Percentiles rank a stretch among this genome's conserved stretches.
Conservation (phyloP, 768 basidiomycete species). For the Auricularia sp. region DNA sequence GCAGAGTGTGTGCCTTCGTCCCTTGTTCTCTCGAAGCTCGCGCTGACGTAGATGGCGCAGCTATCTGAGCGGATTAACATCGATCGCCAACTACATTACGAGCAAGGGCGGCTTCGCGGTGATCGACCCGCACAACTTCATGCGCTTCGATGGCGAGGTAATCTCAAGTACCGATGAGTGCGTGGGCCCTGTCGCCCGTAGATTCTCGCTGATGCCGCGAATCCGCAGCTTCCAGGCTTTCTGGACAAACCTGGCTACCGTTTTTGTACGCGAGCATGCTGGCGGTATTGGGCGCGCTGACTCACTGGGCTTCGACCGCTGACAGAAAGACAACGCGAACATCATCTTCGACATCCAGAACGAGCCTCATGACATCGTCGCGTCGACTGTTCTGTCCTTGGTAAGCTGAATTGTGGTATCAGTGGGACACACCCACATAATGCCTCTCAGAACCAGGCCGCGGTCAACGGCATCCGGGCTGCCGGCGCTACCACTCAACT, state of each 20-base stretch:
- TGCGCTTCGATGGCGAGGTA: slow-evolving; percentile 42
- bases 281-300: no score
- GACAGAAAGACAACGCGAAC: slow-evolving; percentile 24
- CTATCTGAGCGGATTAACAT: slow-evolving; percentile 42
- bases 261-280: slow-evolving; percentile 32
- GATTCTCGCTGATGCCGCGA: no score
- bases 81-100: slow-evolving; percentile 51
- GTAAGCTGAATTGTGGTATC: slow-evolving; percentile 17
- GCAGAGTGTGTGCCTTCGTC: slow-evolving; percentile 15
- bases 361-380: slow-evolving; percentile 53
- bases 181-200: no score
- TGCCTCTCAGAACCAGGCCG: slow-evolving; percentile 42
- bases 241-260: slow-evolving; percentile 46
- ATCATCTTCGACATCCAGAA: slow-evolving; percentile 54
- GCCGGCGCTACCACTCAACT: slow-evolving; percentile 40
- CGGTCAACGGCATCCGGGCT: slow-evolving; percentile 54
- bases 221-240: slow-evolving; percentile 22
- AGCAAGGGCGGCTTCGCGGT: slow-evolving; percentile 48
- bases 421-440: no score
- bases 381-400: slow-evolving; percentile 27
- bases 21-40: no score
- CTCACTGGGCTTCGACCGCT: no score
- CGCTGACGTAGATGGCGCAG: slow-evolving; percentile 22
- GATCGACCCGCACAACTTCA: slow-evolving; percentile 54
- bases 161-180: not conserved